phyloP scores from a whole-genome alignment of 2,329 filamentous ascomycete species.

The Purpureocillium takamizusanense region DNA sequence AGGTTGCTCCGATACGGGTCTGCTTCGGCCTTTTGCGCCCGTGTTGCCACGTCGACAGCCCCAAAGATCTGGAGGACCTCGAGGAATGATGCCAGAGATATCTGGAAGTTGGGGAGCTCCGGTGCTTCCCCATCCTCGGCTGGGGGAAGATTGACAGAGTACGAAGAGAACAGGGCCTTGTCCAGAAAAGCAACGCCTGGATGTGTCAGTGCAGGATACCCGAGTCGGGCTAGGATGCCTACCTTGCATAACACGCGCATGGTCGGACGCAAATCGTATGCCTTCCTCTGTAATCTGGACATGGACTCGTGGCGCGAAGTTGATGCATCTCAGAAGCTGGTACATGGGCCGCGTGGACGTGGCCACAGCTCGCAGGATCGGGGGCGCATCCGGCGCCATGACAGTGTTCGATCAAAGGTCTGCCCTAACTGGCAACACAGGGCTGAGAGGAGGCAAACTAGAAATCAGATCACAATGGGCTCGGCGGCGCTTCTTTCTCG shows the following conservation, averaged over 20 bases:
- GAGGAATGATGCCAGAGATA: conserved; percentile 77
- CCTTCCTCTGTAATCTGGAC: conserved; percentile 76
- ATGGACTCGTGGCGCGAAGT: conserved; percentile 48
- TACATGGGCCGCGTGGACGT: conserved; percentile 71
- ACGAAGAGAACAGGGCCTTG: conserved; percentile 80
- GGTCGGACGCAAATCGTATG: conserved; percentile 79
- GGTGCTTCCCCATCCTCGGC: conserved; percentile 26
- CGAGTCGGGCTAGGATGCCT: conserved; percentile 9
- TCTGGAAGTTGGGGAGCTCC: conserved; percentile 65
- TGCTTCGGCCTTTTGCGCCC: conserved; percentile 47
- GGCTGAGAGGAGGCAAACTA: conserved; percentile 9
- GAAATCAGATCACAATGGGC: conserved; percentile 15
- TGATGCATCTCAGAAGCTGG: conserved; percentile 50
- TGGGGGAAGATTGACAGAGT: conserved; percentile 51
- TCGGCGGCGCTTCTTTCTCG: conserved; percentile 18
- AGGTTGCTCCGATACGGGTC: conserved; percentile 54
- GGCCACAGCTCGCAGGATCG: conserved; percentile 66
- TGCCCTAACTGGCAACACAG: conserved; percentile 3
- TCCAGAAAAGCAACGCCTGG: conserved; percentile 64
- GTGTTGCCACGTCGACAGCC: conserved; percentile 59
- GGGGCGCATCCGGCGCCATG: conserved; percentile 27
- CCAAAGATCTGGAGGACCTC: conserved; percentile 96
- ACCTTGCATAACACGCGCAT: conserved; percentile 89
- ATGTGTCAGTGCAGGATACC: background rate
- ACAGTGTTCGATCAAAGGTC: background rate